Evolutionary conservation across 176 grass and related monocot species (phyloP), one percentile per base, ranked within the genome.

Genomic region (Eleusine coracana): DNA sequence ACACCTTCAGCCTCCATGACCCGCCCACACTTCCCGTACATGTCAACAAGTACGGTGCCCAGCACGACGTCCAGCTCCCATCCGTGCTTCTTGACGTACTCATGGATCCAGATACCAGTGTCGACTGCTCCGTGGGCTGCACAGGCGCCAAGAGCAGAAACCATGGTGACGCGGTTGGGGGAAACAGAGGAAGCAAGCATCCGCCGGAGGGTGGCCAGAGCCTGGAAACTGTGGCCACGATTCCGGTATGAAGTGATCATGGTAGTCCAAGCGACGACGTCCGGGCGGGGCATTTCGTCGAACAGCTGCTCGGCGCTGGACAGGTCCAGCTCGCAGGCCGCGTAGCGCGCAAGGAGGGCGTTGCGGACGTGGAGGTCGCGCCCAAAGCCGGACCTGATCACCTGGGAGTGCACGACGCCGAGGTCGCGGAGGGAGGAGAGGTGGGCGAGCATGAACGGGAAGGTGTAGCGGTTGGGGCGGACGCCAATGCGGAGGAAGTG

Each of bases 151-250:
- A 90, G 87, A 3, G 92, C 74, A 21, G 84, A 51, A 28, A 94
- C 84, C 89, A 91, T 87, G 81, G 92, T 94, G 78, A 94, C 87
- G 3, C 92, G 92, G 68, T 94, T 94, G 49, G 92, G 92, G 21
- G 70, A 48, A 15, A 89, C 84, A 80, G 80, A 78, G 34, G 63
- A 55, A 68, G 45, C 83, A 46, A 68, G 77, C 89, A 76, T 94
- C 84, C 38, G 87, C 38, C 77, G 78, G 67, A 90, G 85, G 29
- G 83, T 59, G 49, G 29, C 21, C 79, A 90, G 79, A 17, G 79
- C 83, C 17, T 86, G 49, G 27, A 86, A 90, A 50, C 12, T 90
- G 39, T 0, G 83, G 40, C 83, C 83, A 2, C 48, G 67, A 23
- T 90, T 86, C 68, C 77, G 77, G n/a, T 64, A 59, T 34, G 83